Base-by-base conservation (phyloP, 352 stramenopile species). In the Pythium volutum region DNA sequence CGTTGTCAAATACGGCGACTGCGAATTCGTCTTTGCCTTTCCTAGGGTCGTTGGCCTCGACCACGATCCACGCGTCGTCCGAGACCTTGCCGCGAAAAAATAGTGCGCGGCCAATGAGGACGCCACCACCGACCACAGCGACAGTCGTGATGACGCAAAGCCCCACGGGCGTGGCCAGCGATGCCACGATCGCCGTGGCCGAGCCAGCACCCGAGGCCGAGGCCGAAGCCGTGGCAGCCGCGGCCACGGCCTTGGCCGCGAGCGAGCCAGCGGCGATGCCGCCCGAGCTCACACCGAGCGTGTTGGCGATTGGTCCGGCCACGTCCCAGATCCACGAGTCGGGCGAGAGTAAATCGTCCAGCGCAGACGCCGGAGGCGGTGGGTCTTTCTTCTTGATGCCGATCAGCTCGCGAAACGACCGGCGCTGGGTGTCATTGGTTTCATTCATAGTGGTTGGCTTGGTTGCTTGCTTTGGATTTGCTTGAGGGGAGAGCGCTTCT, bases 251-350 rank as follows among this genome's bases (percentile, higher is more conserved):
- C 46, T 52, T 52, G 46, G 25, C 46, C 14, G 46, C 46, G 15
- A 52, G 25, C 46, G 46, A 52, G 25, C 46, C 46, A 23, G 26
- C 46, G 25, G 26, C 46, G 1, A 52, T 4, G 6, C 46, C 46
- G 25, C 25, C 26, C 46, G 46, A 52, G 14, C 8, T 52, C 46
- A 52, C 46, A 26, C 46, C 46, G 20, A 38, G 46, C 25, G 46
- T 23, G 26, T 38, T 52, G 46, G 45, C 46, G n/a, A 52, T 4
- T 5, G 46, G 46, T 16, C n/a, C 25, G 9, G 26, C 46, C 15
- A 38, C 18, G 25, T 52, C 46, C 45, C 46, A 52, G 46, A 52
- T 9, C 46, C 46, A 52, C 46, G 46, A 52, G 46, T 51, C 45
- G 1, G 45, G 45, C 15, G 45, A 36, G 8, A 51, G 45, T 16